Evolutionary conservation across 176 grass and related monocot genomes (phyloP), one percentile per base, ranked within the genome.

Genomic region (Avena insularis): DNA sequence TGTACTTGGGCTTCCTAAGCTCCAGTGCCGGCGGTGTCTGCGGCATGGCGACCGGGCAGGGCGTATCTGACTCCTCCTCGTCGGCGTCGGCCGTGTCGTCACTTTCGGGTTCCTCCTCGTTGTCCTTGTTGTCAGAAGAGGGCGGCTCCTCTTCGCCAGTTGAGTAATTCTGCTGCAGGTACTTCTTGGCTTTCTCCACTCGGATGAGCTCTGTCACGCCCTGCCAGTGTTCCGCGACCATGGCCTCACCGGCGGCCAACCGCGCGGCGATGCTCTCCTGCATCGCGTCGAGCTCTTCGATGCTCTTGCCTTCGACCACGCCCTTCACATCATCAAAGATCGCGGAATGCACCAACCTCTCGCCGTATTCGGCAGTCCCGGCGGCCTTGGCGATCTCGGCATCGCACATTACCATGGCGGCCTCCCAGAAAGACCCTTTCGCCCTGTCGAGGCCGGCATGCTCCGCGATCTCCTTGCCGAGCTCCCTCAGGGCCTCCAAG

Each of bases 391-490:
- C 38, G 27, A 65, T 71, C 90, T 82, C 77, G 21, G 71, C 71
- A 33, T 89, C 36, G 77, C 86, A 86, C 50, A 70, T 8, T 0
- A 86, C 46, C 62, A 25, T 82, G 83, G 86, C 51, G 53, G 71
- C 78, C 25, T 82, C 90, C 90, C 82, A 92, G 73, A 89, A 92
- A 38, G 31, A 7, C 21, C 16, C 78, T 60, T 91, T 88, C 14
- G 48, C 65, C 73, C 36, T 54, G 57, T 82, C 90, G 1, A 82
- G 38, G 1, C 2, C 53, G 25, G 66, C 78, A 7, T 64, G 70
- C 69, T 9, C 2, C 40, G 9, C 12, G 54, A 89, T 78, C 46
- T 86, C 87, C 19, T 25, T 79, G 20, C 27, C 15, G 45, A 92
- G 83, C 51, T 71, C 61, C 70, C 46, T 19, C 54, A 92, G 27